phyloP scores from a whole-genome alignment of 176 grass and related monocot genomes.

The Triticum turgidum region DNA sequence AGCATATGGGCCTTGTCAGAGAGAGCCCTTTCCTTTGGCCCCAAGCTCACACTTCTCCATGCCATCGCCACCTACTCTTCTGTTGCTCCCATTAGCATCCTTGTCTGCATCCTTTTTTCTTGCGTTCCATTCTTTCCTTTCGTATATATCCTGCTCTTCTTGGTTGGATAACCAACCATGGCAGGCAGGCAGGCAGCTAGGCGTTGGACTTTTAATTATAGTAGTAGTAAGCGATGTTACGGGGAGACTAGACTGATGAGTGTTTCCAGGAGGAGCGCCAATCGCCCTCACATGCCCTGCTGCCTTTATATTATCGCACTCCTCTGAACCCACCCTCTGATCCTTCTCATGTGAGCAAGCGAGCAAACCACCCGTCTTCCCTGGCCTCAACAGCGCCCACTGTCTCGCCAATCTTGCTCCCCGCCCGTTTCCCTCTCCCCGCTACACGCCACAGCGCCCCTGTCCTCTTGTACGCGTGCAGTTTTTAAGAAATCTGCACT shows the following conservation, averaged over 20 bases:
- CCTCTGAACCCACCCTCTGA: conserved; percentile 30
- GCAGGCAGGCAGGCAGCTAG: conserved; percentile 10
- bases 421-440: neutral
- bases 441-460: conserved; percentile 12
- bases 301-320: conserved; percentile 40
- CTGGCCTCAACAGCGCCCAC: conserved; percentile 36
- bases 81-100: conserved; percentile 40
- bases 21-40: conserved; percentile 54
- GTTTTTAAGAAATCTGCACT: conserved; percentile 18
- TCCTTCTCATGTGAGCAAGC: conserved; percentile 44
- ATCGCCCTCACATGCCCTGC: conserved; percentile 48
- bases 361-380: neutral
- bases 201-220: conserved; percentile 36
- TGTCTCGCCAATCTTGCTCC: conserved; percentile 42
- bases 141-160: neutral
- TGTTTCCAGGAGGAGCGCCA: conserved; percentile 42
- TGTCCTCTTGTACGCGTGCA: conserved; percentile 14
- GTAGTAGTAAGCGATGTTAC: conserved; percentile 41
- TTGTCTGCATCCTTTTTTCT: conserved; percentile 3
- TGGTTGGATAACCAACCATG: conserved; percentile 42
- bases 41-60: conserved; percentile 66
- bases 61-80: conserved; percentile 25
- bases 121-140: conserved; percentile 17
- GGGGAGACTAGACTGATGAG: conserved; percentile 20
- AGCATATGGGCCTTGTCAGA: conserved; percentile 58